Conservation (phyloP, 352 stramenopile genomes). For the Pythium coloratum region DNA sequence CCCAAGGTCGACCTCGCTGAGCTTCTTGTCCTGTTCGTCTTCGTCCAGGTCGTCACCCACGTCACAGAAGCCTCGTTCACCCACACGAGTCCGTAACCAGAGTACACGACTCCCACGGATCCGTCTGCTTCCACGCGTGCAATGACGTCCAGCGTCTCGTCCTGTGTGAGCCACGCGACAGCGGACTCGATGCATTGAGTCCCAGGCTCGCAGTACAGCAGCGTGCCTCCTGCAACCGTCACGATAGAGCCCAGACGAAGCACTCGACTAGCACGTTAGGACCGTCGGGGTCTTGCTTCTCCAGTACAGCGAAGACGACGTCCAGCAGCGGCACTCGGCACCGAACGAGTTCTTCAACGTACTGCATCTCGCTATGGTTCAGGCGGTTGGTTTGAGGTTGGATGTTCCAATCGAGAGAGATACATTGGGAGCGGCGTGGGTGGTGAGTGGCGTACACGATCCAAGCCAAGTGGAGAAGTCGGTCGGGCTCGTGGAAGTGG, state of each 20-base stretch:
- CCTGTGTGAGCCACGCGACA: neutral
- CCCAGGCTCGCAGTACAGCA: neutral
- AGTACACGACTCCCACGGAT: neutral
- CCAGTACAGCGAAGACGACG: neutral
- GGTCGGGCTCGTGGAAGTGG: neutral
- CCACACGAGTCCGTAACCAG: neutral
- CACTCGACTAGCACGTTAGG: neutral
- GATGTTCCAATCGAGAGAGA: neutral
- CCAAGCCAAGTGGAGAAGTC: neutral
- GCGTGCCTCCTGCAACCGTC: neutral
- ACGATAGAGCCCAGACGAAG: neutral
- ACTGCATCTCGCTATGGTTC: neutral
- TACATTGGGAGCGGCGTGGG: neutral
- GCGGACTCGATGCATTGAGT: neutral
- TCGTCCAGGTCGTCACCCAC: neutral
- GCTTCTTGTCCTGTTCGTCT: neutral
- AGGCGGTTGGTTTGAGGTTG: neutral
- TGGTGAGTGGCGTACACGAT: neutral
- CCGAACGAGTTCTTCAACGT: neutral
- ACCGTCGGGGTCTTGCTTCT: neutral
- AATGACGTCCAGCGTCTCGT: neutral
- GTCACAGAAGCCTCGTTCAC: neutral
- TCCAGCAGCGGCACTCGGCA: neutral
- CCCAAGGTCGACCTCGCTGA: neutral
- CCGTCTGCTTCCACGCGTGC: neutral